These are phyloP conservation scores for Vittaforma corneae DNA, from an alignment of 371 early-diverging fungal species.

Conservation along the genomic window DNA sequence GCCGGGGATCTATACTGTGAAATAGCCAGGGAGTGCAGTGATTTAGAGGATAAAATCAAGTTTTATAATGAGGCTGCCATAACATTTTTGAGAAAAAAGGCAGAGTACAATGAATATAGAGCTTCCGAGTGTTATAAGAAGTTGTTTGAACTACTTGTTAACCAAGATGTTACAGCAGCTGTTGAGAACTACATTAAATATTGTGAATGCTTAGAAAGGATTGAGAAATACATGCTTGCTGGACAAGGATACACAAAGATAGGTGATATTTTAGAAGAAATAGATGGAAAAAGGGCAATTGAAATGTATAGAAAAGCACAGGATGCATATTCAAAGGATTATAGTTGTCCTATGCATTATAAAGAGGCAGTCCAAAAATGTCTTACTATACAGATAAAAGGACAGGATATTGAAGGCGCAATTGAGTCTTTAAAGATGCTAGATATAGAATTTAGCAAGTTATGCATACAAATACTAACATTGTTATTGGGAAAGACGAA, in stretches of 20 bases:
- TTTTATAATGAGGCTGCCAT: constrained; percentile 23
- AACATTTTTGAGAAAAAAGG: constrained; percentile 23
- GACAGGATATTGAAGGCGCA: neutral
- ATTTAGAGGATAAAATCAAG: constrained; percentile 9
- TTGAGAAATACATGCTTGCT: constrained; percentile 1
- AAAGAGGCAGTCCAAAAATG: constrained; percentile 5
- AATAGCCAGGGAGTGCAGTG: neutral
- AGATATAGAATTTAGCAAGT: neutral
- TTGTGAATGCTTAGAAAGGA: neutral
- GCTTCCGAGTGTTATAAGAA: constrained; percentile 26
- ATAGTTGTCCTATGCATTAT: neutral
- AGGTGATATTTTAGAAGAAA: neutral
- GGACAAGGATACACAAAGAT: neutral
- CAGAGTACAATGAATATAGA: constrained; percentile 26
- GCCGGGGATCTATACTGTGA: constrained; percentile 27
- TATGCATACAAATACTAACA: constrained; percentile 8
- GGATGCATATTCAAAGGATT: neutral
- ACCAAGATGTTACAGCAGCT: neutral
- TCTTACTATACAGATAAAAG: neutral
- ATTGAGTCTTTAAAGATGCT: neutral
- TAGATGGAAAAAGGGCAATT: neutral
- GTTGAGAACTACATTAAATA: neutral
- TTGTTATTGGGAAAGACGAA: neutral
- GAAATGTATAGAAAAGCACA: neutral
- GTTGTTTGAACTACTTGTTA: constrained; percentile 19